A percentile compares a stretch with the other conserved stretches of the same genome.
phyloP scores from a whole-genome alignment of 257 asterid species.

The Solanum dulcamara region DNA sequence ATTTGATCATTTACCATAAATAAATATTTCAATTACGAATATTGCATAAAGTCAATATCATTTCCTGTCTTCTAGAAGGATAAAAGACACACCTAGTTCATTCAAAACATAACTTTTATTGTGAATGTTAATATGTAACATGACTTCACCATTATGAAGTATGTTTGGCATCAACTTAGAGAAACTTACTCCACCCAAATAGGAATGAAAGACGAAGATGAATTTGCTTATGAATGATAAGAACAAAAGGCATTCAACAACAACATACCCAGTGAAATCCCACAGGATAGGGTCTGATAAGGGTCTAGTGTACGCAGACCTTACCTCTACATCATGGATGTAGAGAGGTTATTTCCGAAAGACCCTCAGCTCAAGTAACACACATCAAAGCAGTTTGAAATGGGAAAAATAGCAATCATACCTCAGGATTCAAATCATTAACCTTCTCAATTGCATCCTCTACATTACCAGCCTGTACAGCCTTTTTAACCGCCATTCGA shows the following conservation, averaged over 20 bases:
- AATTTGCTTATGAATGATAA: neutral
- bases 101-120: neutral
- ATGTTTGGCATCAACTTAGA: neutral
- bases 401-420: slow-evolving; percentile 1
- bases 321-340: neutral
- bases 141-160: neutral
- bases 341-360: neutral
- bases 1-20: neutral
- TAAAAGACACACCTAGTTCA: neutral
- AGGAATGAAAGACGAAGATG: neutral
- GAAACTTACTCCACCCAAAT: neutral
- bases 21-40: neutral
- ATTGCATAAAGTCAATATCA: neutral
- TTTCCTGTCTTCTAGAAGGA: neutral
- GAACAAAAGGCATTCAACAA: neutral
- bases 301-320: neutral
- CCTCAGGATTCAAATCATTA: slow-evolving; percentile 92
- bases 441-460: slow-evolving; percentile 91
- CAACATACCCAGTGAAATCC: neutral
- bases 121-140: neutral
- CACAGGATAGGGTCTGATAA: neutral
- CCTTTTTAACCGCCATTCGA: slow-evolving; percentile 89
- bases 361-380: neutral
- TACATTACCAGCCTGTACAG: slow-evolving; percentile 76
- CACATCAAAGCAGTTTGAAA: neutral